phyloP scores from a whole-genome alignment of 2,329 filamentous ascomycete species.

The Myriosclerotinia scirpicola region DNA sequence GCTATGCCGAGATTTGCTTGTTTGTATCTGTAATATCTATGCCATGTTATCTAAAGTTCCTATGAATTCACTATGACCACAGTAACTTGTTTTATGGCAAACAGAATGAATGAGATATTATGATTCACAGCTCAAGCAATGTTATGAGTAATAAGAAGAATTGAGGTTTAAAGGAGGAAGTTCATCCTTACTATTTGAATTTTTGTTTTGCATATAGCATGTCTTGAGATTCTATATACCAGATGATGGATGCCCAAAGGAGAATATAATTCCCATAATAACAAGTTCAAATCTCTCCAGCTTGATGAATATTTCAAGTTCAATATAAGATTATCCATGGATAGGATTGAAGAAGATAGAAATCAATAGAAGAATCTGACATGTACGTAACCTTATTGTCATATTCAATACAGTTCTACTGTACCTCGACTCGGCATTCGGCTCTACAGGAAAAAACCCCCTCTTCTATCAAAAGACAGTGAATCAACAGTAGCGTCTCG shows the following conservation, averaged over 20 bases:
- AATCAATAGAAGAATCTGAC: too few species aligned
- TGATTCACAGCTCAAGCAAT: neutral
- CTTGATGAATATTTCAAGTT: too few species aligned
- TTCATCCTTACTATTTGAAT: neutral
- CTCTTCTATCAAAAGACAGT: neutral
- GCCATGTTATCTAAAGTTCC: neutral
- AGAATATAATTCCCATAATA: too few species aligned
- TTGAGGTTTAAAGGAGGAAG: neutral
- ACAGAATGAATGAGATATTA: neutral
- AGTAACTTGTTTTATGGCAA: neutral
- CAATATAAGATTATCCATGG: too few species aligned
- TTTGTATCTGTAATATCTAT: neutral
- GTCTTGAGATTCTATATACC: too few species aligned
- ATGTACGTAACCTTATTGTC: too few species aligned
- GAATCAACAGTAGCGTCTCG: neutral
- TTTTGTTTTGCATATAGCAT: neutral
- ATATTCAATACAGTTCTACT: too few species aligned
- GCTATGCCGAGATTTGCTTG: neutral
- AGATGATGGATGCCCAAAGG: too few species aligned
- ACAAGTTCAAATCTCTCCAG: too few species aligned
- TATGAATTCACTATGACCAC: neutral
- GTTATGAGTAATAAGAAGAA: neutral
- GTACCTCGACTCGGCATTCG: neutral
- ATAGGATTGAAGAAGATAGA: too few species aligned
- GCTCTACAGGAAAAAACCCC: rapidly evolving